Evolutionary conservation across 805 yeast species (phyloP).

Genomic region (Wickerhamia fluorescens): DNA sequence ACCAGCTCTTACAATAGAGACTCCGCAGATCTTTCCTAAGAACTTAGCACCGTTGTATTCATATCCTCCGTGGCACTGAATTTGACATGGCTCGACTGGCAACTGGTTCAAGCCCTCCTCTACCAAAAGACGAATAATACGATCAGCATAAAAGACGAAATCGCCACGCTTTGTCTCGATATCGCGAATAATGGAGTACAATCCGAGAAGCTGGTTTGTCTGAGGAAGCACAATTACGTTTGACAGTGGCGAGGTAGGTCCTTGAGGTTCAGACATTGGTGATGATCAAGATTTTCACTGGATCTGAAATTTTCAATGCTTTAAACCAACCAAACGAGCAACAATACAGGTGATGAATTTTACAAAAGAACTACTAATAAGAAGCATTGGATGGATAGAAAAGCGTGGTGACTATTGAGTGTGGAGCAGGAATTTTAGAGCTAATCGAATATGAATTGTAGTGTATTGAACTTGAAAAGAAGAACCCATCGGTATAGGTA

Average conservation of each 20-base stretch:
- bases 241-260: too few species aligned
- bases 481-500: too few species aligned
- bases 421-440: too few species aligned
- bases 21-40: conserved; percentile 94
- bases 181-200: conserved; percentile 88
- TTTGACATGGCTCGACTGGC: conserved; percentile 67
- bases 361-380: too few species aligned
- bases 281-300: conserved; percentile 13
- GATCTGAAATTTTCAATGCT: conserved; percentile 1
- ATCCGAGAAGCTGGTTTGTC: conserved; percentile 82
- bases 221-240: conserved; percentile 74
- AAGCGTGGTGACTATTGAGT: too few species aligned
- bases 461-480: too few species aligned
- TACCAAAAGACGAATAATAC: conserved; percentile 87
- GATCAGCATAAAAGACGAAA: conserved; percentile 89
- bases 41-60: conserved; percentile 71
- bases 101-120: conserved; percentile 93
- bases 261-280: conserved; percentile 13
- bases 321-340: not conserved
- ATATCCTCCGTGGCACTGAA: conserved; percentile 73
- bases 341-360: too few species aligned
- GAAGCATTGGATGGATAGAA: too few species aligned
- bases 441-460: too few species aligned
- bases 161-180: conserved; percentile 77
- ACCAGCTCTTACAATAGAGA: conserved; percentile 96